These are phyloP conservation scores for Penicillium diatomitis DNA, from an alignment of 495 filamentous ascomycete species.

Conservation along the genomic window DNA sequence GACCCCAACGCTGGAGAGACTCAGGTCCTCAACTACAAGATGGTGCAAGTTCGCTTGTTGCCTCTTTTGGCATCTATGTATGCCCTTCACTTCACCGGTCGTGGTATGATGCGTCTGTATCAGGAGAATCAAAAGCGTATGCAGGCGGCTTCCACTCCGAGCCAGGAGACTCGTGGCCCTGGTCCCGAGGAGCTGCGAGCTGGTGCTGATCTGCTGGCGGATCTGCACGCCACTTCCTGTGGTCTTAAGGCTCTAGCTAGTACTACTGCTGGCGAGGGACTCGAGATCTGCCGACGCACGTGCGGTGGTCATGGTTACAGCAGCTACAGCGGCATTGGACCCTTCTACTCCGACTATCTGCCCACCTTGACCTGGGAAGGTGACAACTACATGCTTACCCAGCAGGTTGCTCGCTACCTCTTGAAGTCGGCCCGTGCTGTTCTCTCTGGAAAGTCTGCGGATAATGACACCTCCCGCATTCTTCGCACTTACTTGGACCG, in stretches of 20 bases:
- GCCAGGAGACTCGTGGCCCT: slow-evolving; percentile 42
- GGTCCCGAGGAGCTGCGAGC: slow-evolving; percentile 57
- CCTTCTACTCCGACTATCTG: slow-evolving; percentile 60
- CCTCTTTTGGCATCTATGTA: slow-evolving; percentile 66
- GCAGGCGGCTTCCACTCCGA: slow-evolving; percentile 30
- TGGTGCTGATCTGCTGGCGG: slow-evolving; percentile 56
- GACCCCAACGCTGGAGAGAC: slow-evolving; percentile 48
- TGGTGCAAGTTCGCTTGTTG: slow-evolving; percentile 63
- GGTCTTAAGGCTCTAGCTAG: slow-evolving; percentile 63
- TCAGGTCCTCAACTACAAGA: slow-evolving; percentile 66
- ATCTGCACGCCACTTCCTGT: slow-evolving; percentile 65
- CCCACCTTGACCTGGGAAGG: slow-evolving; percentile 58
- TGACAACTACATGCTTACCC: slow-evolving; percentile 72
- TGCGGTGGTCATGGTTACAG: slow-evolving; percentile 70
- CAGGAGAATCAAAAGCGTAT: slow-evolving; percentile 56
- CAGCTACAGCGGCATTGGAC: slow-evolving; percentile 58
- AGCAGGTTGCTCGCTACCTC: slow-evolving; percentile 67
- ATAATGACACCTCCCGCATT: slow-evolving; percentile 50
- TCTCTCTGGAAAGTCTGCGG: slow-evolving; percentile 42
- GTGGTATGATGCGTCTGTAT: slow-evolving; percentile 59
- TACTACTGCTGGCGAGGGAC: slow-evolving; percentile 57
- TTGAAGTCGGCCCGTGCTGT: slow-evolving; percentile 57
- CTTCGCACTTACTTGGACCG: slow-evolving; percentile 49
- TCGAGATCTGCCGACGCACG: slow-evolving; percentile 61
- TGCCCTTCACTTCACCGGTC: slow-evolving; percentile 65